Conservation (phyloP, 371 early-diverging fungal genomes). For the Basidiobolus heterosporus region DNA sequence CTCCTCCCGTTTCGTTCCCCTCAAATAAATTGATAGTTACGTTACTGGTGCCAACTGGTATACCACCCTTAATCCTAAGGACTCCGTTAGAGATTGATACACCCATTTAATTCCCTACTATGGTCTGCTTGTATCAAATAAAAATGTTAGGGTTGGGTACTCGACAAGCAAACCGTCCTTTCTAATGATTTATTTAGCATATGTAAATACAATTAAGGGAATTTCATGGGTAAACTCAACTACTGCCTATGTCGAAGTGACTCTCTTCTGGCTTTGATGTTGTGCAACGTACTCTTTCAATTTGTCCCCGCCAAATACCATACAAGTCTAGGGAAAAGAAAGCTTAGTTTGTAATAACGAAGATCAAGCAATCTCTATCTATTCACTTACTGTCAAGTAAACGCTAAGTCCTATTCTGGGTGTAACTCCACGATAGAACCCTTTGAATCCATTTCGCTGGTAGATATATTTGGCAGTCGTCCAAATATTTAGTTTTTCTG, state of each 20-base stretch:
- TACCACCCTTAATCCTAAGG: too few relatives aligned
- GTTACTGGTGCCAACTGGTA: too few relatives aligned
- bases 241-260: neutral
- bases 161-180: too few relatives aligned
- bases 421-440: constrained; percentile 88
- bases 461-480: constrained; percentile 79
- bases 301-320: constrained; percentile 82
- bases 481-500: constrained; percentile 71
- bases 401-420: constrained; percentile 81
- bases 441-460: constrained; percentile 66
- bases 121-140: too few relatives aligned
- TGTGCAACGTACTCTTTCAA: constrained; percentile 2
- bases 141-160: too few relatives aligned
- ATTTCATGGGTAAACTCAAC: too few relatives aligned
- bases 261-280: neutral
- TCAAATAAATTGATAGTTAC: constrained; percentile 50
- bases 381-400: constrained; percentile 67
- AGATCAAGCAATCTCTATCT: neutral
- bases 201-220: too few relatives aligned
- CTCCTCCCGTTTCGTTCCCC: constrained; percentile 79
- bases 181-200: too few relatives aligned
- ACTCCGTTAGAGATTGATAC: too few relatives aligned
- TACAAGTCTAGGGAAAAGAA: constrained; percentile 37
- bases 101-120: too few relatives aligned
- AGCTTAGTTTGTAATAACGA: too few relatives aligned